Base-by-base conservation (phyloP, 208 protist species). In the Crithidia acanthocephali region DNA sequence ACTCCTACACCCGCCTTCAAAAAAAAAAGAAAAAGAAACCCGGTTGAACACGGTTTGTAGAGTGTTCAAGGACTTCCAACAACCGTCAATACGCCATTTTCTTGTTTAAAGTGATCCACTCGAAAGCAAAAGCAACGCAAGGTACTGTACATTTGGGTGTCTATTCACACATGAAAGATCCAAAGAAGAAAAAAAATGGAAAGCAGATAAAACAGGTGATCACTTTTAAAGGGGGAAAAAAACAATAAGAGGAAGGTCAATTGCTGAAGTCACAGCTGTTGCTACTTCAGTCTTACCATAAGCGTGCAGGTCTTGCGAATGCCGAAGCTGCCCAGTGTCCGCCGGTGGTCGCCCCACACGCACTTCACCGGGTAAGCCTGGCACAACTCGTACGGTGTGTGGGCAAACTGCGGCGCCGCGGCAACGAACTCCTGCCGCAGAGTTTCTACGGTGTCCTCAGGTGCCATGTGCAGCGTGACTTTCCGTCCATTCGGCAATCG, bases 401-500 rank as follows among this genome's bases (percentile, higher is more conserved):
- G 47, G 13, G 53, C 74, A 47, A 92, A 90, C 20, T 80, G 68
- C 15, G 91, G 87, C 10, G 75, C 75, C 2, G 90, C 88, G 28
- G 60, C 23, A 7, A 70, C 22, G n/a, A 97, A 68, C 53, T 95
- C 85, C 11, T 61, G 52, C 1, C 91, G 81, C 47, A 97, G 60
- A 16, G 88, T 77, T 8, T 53, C 79, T 10, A 97, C 83, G 25
- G 91, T 95, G 61, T 74, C 76, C 7, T 79, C 71, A 0, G 80
- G 83, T 15, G 55, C 15, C 69, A 94, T 72, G 25, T 85, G 57
- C 52, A 96, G 48, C 16, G 71, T 79, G 35, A 96, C 70, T 59
- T 81, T 87, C 57, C 83, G 60, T 0, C 92, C 92, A 44, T 62
- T 76, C 9, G 91, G 90, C 37, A 96, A 72, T 16, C 92, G 88